Evolutionary conservation across 1,139 yeast species (phyloP), one percentile per base, ranked within the genome.

Genomic region (Sugiyamaella xylanicola): DNA sequence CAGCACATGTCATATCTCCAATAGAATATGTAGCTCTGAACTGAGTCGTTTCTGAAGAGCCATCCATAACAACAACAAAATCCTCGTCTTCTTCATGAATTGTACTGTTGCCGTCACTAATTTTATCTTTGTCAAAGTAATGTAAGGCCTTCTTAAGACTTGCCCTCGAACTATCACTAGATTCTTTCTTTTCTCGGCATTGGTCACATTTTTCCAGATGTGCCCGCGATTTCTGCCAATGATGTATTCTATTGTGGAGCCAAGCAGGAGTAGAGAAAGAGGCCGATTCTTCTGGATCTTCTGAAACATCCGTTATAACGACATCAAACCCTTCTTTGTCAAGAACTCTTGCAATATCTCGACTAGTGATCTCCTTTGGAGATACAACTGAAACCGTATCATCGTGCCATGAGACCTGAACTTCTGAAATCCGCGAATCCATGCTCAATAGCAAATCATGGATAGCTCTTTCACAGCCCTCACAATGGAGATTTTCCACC

Each of bases 1-100:
- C 72, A 1, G 85, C 79, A 65, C 90, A 84, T 0, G 87, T 78
- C 89, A 85, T 84, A 1, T 87, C 90, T 4, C 78, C 77, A 48
- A 86, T 74, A 4, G 83, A 72, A 55, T 82, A 78, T 1, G 81
- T 78, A 0, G 86, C 90, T 52, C 80, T 67, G 60, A 68, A 79
- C 51, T 72, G 73, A 15, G 61, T 55, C 11, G 62, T 56, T 11
- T 36, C 48, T 7, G 9, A 25, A 16, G 29, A 37, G 42, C 50
- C 49, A 22, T 51, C 53, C 55, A 35, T 39, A n/a, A 37, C 35
- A 32, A 56, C 62, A 2, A 53, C 42, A 2, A 54, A 47, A 1
- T 41, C 53, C 29, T 47, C 57, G 25, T 55, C 51, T 5, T 19
- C 52, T 16, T 51, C 45, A 13, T 41, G 16, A 35, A 49, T 19